Conservation (phyloP, 2,329 filamentous ascomycete species). For the Clathrospora elynae region DNA sequence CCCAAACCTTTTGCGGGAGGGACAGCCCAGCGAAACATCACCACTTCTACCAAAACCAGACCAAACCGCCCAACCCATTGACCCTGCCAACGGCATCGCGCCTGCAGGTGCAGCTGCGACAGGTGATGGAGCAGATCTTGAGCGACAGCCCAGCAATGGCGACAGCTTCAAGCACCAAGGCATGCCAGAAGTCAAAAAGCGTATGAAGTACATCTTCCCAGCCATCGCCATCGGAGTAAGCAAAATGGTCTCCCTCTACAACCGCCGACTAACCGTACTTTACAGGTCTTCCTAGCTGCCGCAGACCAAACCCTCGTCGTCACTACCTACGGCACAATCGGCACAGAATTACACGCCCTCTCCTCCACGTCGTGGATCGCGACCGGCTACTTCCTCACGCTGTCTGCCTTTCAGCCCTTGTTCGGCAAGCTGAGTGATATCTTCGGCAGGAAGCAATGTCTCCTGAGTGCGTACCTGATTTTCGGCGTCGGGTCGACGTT, state of each 20-base stretch:
- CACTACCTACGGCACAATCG: conserved; percentile 77
- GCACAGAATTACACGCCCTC: conserved; percentile 73
- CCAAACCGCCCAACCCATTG: conserved; percentile 22
- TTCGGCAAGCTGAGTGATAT: conserved; percentile 75
- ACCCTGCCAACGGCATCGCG: conserved; percentile 32
- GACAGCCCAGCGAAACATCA: conserved; percentile 48
- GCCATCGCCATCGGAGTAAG: conserved; percentile 66
- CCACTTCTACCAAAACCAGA: conserved; percentile 49
- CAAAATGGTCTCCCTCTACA: conserved; percentile 2
- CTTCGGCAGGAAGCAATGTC: conserved; percentile 69
- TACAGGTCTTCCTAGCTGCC: conserved; percentile 71
- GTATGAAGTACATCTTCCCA: conserved; percentile 64
- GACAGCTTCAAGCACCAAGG: conserved; percentile 50
- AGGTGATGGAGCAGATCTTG: conserved; percentile 40
- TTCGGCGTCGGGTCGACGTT: conserved; percentile 69
- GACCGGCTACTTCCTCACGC: conserved; percentile 69
- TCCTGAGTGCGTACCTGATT: conserved; percentile 67
- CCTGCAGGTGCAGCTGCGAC: conserved; percentile 27
- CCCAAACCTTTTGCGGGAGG: not conserved
- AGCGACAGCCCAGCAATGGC: conserved; percentile 42
- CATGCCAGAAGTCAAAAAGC: conserved; percentile 55
- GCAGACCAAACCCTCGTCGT: conserved; percentile 78
- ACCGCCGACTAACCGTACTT: not conserved
- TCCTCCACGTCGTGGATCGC: conserved; percentile 79
- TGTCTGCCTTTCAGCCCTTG: conserved; percentile 75